These are phyloP conservation scores for Kodamaea fungicola DNA, from an alignment of 1,139 yeast species.

Conservation along the genomic window DNA sequence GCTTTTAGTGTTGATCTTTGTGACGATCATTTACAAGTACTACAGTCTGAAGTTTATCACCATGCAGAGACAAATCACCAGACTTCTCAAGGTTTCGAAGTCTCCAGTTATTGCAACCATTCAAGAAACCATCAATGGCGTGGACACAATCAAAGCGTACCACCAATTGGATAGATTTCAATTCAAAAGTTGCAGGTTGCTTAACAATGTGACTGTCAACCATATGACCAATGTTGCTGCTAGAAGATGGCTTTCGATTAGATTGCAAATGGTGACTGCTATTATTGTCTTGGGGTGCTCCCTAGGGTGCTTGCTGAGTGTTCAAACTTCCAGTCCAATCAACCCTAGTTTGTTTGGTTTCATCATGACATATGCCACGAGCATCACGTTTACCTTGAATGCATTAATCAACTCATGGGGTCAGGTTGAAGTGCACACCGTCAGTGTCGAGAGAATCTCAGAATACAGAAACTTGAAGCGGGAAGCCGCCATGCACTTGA, in stretches of 20 bases:
- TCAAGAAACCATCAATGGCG: slow-evolving; percentile 37
- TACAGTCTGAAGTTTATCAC: slow-evolving; percentile 30
- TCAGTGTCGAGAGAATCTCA: slow-evolving; percentile 33
- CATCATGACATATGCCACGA: slow-evolving; percentile 34
- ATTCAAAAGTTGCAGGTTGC: slow-evolving; percentile 18
- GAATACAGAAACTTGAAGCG: slow-evolving; percentile 33
- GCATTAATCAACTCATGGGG: slow-evolving; percentile 34
- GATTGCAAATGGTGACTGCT: slow-evolving; percentile 35
- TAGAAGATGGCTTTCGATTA: slow-evolving; percentile 39
- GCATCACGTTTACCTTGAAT: slow-evolving; percentile 29
- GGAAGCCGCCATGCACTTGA: slow-evolving; percentile 30
- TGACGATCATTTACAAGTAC: slow-evolving; percentile 26
- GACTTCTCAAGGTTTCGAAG: slow-evolving; percentile 30
- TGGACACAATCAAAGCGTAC: slow-evolving; percentile 35
- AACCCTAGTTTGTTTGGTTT: slow-evolving; percentile 36
- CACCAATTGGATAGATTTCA: slow-evolving; percentile 27
- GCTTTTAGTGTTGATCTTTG: slow-evolving; percentile 22
- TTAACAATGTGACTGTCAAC: slow-evolving; percentile 17
- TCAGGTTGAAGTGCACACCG: slow-evolving; percentile 31
- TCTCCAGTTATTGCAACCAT: slow-evolving; percentile 35
- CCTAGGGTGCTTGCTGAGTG: slow-evolving; percentile 8
- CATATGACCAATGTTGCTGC: slow-evolving; percentile 21
- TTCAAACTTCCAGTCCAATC: slow-evolving; percentile 8
- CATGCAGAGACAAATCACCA: slow-evolving; percentile 35
- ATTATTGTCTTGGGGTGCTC: slow-evolving; percentile 28